Percentiles rank a stretch among this genome's conserved stretches.
Evolutionary conservation across 495 filamentous ascomycete genomes (phyloP).

Genomic region (Talaromyces adpressus): DNA sequence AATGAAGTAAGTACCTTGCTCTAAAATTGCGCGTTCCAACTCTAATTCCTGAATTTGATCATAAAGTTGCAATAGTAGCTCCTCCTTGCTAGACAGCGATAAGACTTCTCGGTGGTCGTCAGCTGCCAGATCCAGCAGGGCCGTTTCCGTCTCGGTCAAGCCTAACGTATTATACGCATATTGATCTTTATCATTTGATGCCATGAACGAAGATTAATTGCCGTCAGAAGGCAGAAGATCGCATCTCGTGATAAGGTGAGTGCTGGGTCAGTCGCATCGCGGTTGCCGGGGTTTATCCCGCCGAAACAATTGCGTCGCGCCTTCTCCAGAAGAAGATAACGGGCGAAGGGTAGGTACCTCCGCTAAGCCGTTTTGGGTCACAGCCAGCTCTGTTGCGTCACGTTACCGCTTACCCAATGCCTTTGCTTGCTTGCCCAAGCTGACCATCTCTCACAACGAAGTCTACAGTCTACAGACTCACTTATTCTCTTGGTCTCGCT

Average conservation of each 20-base stretch:
- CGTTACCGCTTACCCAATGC: constrained; percentile 7
- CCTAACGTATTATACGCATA: constrained; percentile 15
- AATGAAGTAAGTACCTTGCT: constrained; percentile 32
- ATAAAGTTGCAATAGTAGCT: constrained; percentile 56
- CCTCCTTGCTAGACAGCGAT: constrained; percentile 54
- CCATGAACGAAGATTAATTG: constrained; percentile 26
- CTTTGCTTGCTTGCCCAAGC: background rate
- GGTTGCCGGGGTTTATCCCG: background rate
- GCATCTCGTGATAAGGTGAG: constrained; percentile 27
- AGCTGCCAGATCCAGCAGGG: constrained; percentile 32
- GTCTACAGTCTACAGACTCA: background rate
- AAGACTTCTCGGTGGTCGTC: constrained; percentile 41
- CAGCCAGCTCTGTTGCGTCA: constrained; percentile 6
- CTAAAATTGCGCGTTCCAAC: constrained; percentile 60
- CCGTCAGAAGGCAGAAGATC: constrained; percentile 17
- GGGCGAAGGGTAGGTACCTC: background rate
- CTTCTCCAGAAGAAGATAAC: background rate
- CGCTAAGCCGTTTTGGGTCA: constrained; percentile 3
- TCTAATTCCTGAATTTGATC: constrained; percentile 62
- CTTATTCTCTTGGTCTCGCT: constrained; percentile 4
- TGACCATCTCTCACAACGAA: background rate
- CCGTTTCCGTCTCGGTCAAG: constrained; percentile 29
- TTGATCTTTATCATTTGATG: constrained; percentile 24
- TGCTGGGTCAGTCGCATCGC: constrained; percentile 2
- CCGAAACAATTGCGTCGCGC: background rate